These are phyloP conservation scores for Tuctoria greenei DNA, from an alignment of 176 grass and related monocot species.

Conservation along the genomic window DNA sequence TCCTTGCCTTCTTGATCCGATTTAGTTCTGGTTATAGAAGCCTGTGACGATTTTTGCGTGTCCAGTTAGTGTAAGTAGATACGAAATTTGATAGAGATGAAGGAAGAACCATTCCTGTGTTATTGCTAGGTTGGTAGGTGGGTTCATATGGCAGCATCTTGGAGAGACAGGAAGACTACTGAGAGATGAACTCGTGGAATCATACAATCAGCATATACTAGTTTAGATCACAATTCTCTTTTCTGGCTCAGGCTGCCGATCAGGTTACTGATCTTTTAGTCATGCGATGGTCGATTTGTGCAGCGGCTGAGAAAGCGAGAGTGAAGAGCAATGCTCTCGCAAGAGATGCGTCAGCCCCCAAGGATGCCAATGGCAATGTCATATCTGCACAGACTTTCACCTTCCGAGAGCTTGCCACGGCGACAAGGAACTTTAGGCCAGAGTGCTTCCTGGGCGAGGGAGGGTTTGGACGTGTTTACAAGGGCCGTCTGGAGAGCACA, in stretches of 20 bases:
- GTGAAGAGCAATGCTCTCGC: slow-evolving; percentile 38
- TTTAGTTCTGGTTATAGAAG: not conserved
- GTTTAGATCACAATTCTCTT: slow-evolving; percentile 1
- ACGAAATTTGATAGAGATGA: not conserved
- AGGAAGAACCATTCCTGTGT: not conserved
- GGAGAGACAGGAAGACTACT: not conserved
- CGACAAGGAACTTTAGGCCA: slow-evolving; percentile 67
- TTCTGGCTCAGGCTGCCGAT: not conserved
- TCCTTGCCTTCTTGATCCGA: slow-evolving; percentile 31
- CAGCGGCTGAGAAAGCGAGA: slow-evolving; percentile 49
- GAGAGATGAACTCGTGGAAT: not conserved
- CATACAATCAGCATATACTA: not conserved
- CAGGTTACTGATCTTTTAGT: not conserved
- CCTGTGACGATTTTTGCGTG: slow-evolving; percentile 1
- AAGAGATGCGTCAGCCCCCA: slow-evolving; percentile 42
- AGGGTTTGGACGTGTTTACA: slow-evolving; percentile 83
- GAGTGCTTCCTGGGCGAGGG: slow-evolving; percentile 82
- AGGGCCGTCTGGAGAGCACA: slow-evolving; percentile 60
- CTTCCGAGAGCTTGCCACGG: slow-evolving; percentile 63
- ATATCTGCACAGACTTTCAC: slow-evolving; percentile 84
- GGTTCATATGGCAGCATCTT: not conserved
- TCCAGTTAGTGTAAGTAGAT: not conserved
- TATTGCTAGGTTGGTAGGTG: slow-evolving; percentile 12
- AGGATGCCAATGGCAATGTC: slow-evolving; percentile 60
- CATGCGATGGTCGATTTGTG: slow-evolving; percentile 17